These are phyloP conservation scores for Trichomonas vaginalis DNA, from an alignment of 208 protist species.

Conservation along the genomic window DNA sequence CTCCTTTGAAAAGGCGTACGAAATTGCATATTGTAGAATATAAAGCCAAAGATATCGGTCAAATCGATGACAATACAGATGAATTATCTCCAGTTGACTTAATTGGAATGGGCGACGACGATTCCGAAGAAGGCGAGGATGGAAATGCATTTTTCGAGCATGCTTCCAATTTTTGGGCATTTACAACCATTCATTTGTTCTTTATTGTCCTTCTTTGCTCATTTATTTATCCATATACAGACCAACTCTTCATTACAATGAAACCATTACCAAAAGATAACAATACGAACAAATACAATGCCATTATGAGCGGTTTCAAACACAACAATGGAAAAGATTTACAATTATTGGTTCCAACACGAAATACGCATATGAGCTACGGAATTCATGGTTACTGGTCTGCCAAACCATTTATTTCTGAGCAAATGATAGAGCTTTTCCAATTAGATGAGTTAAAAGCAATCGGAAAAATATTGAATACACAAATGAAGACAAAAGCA, in stretches of 20 bases:
- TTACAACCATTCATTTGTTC: neutral
- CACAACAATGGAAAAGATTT: neutral
- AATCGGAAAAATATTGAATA: neutral
- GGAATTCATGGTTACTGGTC: neutral
- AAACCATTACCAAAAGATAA: neutral
- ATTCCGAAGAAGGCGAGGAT: neutral
- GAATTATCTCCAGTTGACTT: neutral
- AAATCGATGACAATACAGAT: neutral
- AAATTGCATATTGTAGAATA: neutral
- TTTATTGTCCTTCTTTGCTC: neutral
- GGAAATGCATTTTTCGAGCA: neutral
- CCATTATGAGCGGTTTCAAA: neutral
- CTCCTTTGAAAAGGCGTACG: neutral
- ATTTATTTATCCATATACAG: neutral
- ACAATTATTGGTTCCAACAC: neutral
- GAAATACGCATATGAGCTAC: neutral
- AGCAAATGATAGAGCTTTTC: neutral
- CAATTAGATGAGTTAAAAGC: neutral
- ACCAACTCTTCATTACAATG: neutral
- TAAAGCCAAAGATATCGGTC: neutral
- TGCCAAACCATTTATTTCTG: neutral
- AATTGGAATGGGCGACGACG: neutral
- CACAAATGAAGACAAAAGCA: neutral
- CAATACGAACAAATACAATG: neutral
- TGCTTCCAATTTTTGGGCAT: neutral